Conservation (phyloP, 2,329 filamentous ascomycete genomes). For the Purpureocillium takamizusanense region DNA sequence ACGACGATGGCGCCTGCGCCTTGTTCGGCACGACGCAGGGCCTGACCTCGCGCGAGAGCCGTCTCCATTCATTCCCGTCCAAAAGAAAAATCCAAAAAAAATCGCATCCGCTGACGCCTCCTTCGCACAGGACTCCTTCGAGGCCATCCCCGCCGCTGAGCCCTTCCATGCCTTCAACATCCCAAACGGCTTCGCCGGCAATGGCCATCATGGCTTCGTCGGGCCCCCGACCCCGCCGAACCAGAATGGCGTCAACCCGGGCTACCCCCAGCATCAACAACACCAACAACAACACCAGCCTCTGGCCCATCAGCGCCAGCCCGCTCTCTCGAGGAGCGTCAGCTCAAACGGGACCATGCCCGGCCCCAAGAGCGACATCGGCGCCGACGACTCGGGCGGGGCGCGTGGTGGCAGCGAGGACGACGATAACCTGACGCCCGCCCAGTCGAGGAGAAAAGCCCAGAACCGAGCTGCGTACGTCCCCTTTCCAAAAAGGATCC, state of each 20-base stretch:
- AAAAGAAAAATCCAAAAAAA: no score
- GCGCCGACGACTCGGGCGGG: slow-evolving; percentile 22
- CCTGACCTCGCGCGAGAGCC: no score
- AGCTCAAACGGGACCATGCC: slow-evolving; percentile 11
- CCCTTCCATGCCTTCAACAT: slow-evolving; percentile 39
- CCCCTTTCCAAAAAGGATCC: neutral
- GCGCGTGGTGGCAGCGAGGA: slow-evolving; percentile 40
- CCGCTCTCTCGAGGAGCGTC: slow-evolving; percentile 10
- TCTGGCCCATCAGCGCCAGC: slow-evolving; percentile 16
- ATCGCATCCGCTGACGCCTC: neutral
- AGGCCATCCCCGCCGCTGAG: slow-evolving; percentile 36
- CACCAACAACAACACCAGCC: slow-evolving; percentile 14
- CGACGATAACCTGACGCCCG: slow-evolving; percentile 46
- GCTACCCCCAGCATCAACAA: slow-evolving; percentile 16
- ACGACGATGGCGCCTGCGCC: no score
- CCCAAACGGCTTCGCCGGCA: slow-evolving; percentile 20
- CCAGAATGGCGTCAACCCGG: slow-evolving; percentile 13
- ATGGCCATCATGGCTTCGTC: slow-evolving; percentile 17
- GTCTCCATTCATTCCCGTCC: no score
- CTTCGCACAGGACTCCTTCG: slow-evolving; percentile 39
- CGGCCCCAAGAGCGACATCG: slow-evolving; percentile 27
- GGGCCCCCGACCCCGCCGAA: slow-evolving; percentile 45
- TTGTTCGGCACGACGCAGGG: no score
- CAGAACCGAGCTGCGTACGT: slow-evolving; percentile 55
- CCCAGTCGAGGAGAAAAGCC: slow-evolving; percentile 49